Base-by-base conservation (phyloP, 1,284 basidiomycete genomes). In the Irpex sp. region DNA sequence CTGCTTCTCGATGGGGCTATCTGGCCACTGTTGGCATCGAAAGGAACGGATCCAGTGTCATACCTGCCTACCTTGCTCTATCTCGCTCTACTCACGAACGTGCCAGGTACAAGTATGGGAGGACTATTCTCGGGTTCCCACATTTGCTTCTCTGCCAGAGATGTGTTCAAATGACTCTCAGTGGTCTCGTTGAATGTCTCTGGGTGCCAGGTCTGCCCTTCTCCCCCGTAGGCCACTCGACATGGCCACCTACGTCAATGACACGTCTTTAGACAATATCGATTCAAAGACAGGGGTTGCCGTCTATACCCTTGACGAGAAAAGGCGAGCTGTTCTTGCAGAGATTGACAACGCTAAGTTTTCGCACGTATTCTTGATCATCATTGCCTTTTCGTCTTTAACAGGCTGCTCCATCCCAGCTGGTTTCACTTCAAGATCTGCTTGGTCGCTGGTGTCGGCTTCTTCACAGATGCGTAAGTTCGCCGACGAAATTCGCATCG, bases 391-490 rank as follows among this genome's bases (percentile, higher is more conserved):
- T n/a, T 43, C 39, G 39, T 43, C 39, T 15, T 9, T 15, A 15
- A 39, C 15, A 39, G 37, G 15, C 1, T 9, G 13, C 17, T 55
- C 51, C 15, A 11, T 21, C n/a, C 47, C 19, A 35, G 75, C 3
- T 75, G 79, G 80, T 72, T 82, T 71, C 91, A 93, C 69, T 81
- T 88, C 61, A 92, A 90, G 72, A 81, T 93, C 59, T 85, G 84
- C 71, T 67, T 86, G 56, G 89, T 93, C 8, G 90, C 92, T 1
- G 90, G 90, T 63, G 88, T 88, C 5, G 92, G 92, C 49, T 93
- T 93, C 79, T 93, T 92, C 77, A 92, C 92, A 33, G 92, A 92
- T 77, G 88, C 89, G 83, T 90, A 70, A 72, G 86, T 75, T 7
- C 90, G 4, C 88, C 88, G 1, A 87, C 90, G 2, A 9, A 43